Conservation (phyloP, 352 stramenopile species). For the Pythium rishiriense region DNA sequence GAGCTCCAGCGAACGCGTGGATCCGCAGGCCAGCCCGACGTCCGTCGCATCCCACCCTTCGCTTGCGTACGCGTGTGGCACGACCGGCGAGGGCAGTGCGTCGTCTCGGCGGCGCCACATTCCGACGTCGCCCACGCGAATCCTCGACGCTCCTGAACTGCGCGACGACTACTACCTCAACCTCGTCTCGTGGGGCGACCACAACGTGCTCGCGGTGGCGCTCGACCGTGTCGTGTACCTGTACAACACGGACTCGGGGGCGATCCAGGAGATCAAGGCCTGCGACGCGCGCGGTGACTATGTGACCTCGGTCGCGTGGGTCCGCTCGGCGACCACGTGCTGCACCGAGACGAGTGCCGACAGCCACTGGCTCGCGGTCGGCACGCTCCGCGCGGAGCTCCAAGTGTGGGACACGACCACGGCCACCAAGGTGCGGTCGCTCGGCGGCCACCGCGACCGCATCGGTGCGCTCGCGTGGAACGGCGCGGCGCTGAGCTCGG, state of each 20-base stretch:
- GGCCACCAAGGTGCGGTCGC: conserved; percentile 80
- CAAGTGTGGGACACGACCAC: conserved; percentile 95
- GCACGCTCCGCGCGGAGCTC: conserved; percentile 86
- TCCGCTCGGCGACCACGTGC: conserved; percentile 48
- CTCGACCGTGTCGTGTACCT: conserved; percentile 94
- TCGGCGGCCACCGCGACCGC: conserved; percentile 88
- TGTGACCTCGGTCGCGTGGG: conserved; percentile 94
- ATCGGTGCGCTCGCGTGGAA: conserved; percentile 94
- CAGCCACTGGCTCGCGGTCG: conserved; percentile 90
- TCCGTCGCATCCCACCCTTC: conserved; percentile 23
- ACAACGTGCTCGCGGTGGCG: conserved; percentile 94
- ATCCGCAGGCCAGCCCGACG: conserved; percentile 6
- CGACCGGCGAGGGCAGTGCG: background rate
- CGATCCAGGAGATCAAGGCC: conserved; percentile 89
- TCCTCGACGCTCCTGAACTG: conserved; percentile 95
- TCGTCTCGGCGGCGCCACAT: conserved; percentile 29
- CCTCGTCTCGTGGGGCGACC: conserved; percentile 93
- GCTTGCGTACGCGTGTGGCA: conserved; percentile 18
- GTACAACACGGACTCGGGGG: conserved; percentile 91
- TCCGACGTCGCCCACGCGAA: conserved; percentile 54
- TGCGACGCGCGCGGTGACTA: conserved; percentile 79
- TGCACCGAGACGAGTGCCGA: conserved; percentile 26
- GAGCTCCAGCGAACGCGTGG: conserved; percentile 5
- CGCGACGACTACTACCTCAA: conserved; percentile 99
- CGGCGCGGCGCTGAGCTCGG: conserved; percentile 81